phyloP scores from a whole-genome alignment of 805 yeast species.

The Ascoidea rubescens region DNA sequence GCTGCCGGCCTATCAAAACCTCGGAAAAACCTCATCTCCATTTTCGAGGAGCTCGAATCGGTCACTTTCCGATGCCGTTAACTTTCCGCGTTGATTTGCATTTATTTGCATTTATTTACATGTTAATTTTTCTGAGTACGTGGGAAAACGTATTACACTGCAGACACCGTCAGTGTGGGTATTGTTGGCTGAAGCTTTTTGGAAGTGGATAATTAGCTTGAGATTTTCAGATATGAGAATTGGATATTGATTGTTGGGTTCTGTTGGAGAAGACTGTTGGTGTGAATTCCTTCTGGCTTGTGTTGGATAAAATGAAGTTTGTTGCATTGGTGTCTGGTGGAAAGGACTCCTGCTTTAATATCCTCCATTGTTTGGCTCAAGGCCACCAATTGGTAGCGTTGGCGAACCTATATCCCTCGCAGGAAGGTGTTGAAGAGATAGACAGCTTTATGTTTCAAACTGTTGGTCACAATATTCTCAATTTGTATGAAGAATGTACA shows the following conservation, averaged over 20 bases:
- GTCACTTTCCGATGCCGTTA: too few relatives aligned
- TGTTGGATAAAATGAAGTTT: slow-evolving; percentile 50
- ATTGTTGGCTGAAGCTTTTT: too few relatives aligned
- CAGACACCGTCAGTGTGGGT: too few relatives aligned
- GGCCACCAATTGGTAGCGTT: slow-evolving; percentile 81
- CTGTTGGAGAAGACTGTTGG: too few relatives aligned
- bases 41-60: not conserved
- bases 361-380: slow-evolving; percentile 68
- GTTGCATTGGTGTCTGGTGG: slow-evolving; percentile 93
- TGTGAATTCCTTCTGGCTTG: too few relatives aligned
- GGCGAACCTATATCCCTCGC: slow-evolving; percentile 63
- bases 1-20: not conserved
- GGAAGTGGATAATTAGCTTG: too few relatives aligned
- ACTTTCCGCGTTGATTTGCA: too few relatives aligned
- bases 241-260: too few relatives aligned
- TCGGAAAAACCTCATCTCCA: not conserved
- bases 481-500: slow-evolving; percentile 50
- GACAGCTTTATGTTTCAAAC: slow-evolving; percentile 98
- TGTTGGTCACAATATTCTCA: slow-evolving; percentile 77
- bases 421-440: slow-evolving; percentile 40
- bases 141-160: not conserved
- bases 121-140: not conserved
- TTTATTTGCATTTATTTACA: not conserved
- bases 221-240: too few relatives aligned
- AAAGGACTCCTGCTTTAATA: slow-evolving; percentile 86